Percentiles rank a stretch among this genome's conserved stretches.
phyloP scores from a whole-genome alignment of 2,329 filamentous ascomycete species.

The Decorospora gaudefroyi region DNA sequence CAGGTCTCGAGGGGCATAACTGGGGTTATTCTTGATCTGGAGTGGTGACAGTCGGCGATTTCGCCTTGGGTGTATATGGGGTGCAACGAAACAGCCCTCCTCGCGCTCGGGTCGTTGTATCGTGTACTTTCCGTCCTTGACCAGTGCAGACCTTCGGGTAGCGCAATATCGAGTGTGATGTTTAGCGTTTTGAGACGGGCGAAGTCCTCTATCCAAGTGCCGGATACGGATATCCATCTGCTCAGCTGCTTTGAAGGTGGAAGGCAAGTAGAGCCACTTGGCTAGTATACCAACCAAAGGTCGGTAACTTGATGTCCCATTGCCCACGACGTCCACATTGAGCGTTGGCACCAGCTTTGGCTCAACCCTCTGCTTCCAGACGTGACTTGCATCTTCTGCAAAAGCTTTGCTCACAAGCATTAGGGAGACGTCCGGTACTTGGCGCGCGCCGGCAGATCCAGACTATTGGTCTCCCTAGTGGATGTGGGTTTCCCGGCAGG shows the following conservation, averaged over 20 bases:
- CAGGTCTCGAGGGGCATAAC: too few relatives aligned
- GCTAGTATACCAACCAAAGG: not conserved
- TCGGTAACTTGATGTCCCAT: not conserved
- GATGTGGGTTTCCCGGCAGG: not conserved
- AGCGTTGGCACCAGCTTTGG: not conserved
- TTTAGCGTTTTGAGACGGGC: not conserved
- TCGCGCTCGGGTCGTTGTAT: not conserved
- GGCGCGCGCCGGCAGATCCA: not conserved
- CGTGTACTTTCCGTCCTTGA: not conserved
- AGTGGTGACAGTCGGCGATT: too few relatives aligned
- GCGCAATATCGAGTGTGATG: not conserved
- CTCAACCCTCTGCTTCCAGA: not conserved
- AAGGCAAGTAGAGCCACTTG: not conserved
- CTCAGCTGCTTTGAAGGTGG: not conserved
- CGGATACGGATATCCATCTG: not conserved
- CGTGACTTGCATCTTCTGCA: not conserved
- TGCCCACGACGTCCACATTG: not conserved
- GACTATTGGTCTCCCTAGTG: not conserved
- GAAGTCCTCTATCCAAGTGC: not conserved
- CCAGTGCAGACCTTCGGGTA: not conserved
- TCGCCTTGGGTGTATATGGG: not conserved
- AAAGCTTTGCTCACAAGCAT: not conserved
- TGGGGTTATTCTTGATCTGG: too few relatives aligned
- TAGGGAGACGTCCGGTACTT: not conserved
- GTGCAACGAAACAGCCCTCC: not conserved